Evolutionary conservation across 371 early-diverging fungal genomes (phyloP).

Genomic region (Synchytrium microbalum): DNA sequence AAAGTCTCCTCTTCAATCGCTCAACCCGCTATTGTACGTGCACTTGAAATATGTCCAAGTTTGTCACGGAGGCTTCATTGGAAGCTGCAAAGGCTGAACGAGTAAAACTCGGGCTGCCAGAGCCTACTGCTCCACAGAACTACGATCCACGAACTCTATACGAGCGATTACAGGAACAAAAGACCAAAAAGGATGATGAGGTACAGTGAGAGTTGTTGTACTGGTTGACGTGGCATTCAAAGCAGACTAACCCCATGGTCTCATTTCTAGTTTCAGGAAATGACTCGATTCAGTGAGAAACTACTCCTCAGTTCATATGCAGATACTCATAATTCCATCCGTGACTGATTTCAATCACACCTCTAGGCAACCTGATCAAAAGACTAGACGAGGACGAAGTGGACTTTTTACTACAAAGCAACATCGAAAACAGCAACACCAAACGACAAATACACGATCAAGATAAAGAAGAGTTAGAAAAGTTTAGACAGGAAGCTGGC

Average conservation of each 20-base stretch:
- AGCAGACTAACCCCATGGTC: too few relatives aligned
- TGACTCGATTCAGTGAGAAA: neutral
- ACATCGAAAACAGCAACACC: constrained; percentile 48
- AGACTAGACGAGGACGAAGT: constrained; percentile 69
- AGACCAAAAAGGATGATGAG: constrained; percentile 54
- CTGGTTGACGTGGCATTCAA: too few relatives aligned
- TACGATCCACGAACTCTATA: constrained; percentile 76
- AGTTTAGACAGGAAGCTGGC: constrained; percentile 39
- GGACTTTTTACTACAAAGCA: constrained; percentile 56
- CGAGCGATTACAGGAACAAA: constrained; percentile 71
- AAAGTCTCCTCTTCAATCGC: too few relatives aligned
- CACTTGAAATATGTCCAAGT: too few relatives aligned
- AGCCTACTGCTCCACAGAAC: too few relatives aligned
- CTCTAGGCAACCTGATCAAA: constrained; percentile 58
- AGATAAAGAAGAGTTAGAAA: constrained; percentile 53
- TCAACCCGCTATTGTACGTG: too few relatives aligned
- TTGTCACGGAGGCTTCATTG: too few relatives aligned
- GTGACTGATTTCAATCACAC: neutral
- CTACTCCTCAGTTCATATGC: neutral
- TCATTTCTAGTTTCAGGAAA: too few relatives aligned
- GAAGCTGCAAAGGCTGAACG: too few relatives aligned
- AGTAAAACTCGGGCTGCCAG: too few relatives aligned
- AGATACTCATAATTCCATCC: neutral
- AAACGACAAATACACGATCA: constrained; percentile 42
- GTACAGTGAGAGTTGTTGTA: constrained; percentile 59